Percentiles rank a stretch among this genome's conserved stretches.
Evolutionary conservation across 2,329 filamentous ascomycete genomes (phyloP).

Genomic region (Exophiala aquamarina): DNA sequence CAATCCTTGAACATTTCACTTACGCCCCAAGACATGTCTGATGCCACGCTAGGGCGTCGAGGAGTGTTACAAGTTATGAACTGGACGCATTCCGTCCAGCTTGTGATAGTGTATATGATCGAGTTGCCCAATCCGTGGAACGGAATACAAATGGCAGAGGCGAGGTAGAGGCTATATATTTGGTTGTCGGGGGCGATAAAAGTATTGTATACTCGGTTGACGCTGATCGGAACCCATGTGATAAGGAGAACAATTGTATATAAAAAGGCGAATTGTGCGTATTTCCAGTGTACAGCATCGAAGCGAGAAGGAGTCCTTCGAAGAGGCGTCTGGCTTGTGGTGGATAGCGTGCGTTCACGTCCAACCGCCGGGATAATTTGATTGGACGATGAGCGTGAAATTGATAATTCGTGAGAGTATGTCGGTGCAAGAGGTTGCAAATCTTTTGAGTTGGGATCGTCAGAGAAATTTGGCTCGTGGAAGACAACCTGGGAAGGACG

Average conservation of each 20-base stretch:
- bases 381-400: background rate
- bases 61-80: constrained; percentile 9
- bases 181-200: constrained; percentile 19
- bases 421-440: constrained; percentile 16
- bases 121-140: constrained; percentile 20
- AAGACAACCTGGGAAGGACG: background rate
- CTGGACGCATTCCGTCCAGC: constrained; percentile 16
- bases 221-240: constrained; percentile 21
- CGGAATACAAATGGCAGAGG: constrained; percentile 17
- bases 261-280: constrained; percentile 21
- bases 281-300: constrained; percentile 20
- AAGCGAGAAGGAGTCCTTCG: constrained; percentile 16
- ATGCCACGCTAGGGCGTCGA: background rate
- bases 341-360: background rate
- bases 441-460: constrained; percentile 4
- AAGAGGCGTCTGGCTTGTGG: background rate
- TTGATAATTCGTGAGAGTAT: constrained; percentile 7
- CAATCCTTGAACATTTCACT: background rate
- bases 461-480: background rate
- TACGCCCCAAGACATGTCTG: background rate
- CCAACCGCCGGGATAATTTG: background rate
- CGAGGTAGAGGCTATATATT: constrained; percentile 19
- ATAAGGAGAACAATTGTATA: constrained; percentile 21
- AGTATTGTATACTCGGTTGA: constrained; percentile 21
- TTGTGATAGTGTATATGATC: constrained; percentile 19